Percentiles rank a stretch among this genome's conserved stretches.
phyloP scores from a whole-genome alignment of 768 basidiomycete species.

The Tulasnella sp. region DNA sequence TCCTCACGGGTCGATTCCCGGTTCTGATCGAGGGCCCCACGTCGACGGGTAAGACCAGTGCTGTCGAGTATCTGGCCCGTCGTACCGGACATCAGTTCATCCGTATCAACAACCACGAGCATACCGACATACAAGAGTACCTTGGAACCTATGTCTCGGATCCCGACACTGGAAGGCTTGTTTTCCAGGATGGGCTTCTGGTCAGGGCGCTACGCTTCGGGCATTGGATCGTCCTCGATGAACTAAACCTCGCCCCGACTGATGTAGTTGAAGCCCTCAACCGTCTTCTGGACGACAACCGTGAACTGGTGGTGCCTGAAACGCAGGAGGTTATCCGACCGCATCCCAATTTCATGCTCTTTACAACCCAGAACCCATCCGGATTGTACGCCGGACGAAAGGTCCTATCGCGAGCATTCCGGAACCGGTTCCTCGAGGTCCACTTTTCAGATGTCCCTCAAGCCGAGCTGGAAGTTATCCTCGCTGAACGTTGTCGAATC shows the following conservation, averaged over 20 bases:
- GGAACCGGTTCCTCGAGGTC: slow-evolving; percentile 94
- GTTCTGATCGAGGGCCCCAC: slow-evolving; percentile 97
- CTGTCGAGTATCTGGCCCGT: slow-evolving; percentile 87
- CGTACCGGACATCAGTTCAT: slow-evolving; percentile 91
- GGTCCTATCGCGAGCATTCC: slow-evolving; percentile 86
- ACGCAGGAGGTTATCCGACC: slow-evolving; percentile 90
- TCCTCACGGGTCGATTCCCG: slow-evolving; percentile 78
- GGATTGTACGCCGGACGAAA: slow-evolving; percentile 93
- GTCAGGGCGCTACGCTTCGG: slow-evolving; percentile 84
- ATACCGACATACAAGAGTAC: slow-evolving; percentile 98
- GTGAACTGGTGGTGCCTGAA: slow-evolving; percentile 89
- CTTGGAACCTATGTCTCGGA: slow-evolving; percentile 94
- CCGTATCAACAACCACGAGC: slow-evolving; percentile 99
- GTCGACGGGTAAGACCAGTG: slow-evolving; percentile 93
- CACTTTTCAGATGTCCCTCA: slow-evolving; percentile 97
- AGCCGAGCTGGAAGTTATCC: slow-evolving; percentile 79
- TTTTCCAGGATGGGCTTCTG: slow-evolving; percentile 88
- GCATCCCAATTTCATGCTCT: slow-evolving; percentile 93
- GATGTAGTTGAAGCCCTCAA: slow-evolving; percentile 97
- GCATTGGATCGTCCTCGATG: slow-evolving; percentile 97
- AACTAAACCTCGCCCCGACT: slow-evolving; percentile 92
- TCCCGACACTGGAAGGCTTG: slow-evolving; percentile 79
- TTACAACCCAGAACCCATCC: slow-evolving; percentile 96
- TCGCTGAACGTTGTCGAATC: slow-evolving; percentile 85
- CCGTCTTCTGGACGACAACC: slow-evolving; percentile 90